Evolutionary conservation across 306 rosid genomes (phyloP), one percentile per base, ranked within the genome.

Genomic region (Lithocarpus polystachyus): DNA sequence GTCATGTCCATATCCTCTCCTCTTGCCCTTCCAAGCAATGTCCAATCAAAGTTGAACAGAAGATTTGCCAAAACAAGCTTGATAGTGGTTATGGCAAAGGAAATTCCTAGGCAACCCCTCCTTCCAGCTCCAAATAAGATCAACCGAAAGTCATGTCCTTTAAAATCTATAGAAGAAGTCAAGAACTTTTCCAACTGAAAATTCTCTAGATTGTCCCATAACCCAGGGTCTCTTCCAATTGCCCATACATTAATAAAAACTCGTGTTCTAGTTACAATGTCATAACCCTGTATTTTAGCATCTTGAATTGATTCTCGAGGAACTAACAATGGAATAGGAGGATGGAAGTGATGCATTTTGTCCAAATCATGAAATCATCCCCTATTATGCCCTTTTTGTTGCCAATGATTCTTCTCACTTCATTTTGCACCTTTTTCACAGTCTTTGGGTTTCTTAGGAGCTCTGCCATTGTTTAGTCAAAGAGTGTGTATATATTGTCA

Each of bases 391-490:
- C 26, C 26, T 24, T 24, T 24, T 24, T 24, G 26, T 24, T 24
- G 26, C 26, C 26, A 24, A 24, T 24, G 26, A 83, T 52, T 6
- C 10, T 53, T 55, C 78, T 72, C 0, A 23, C 68, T 48, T 89
- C 93, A 43, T 57, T 69, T 72, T 82, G 78, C 20, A 83, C 29
- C 29, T 76, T 87, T 48, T 82, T 69, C 91, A 82, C 83, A 1
- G 5, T 75, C 29, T 35, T 13, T 22, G 89, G 91, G 28, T 90
- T 82, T 23, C 35, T 87, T 10, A 86, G 20, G 1, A 89, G 73
- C 74, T 83, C 86, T 5, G 88, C 55, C 89, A 85, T 85, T 71
- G 85, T 54, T 88, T 87, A 85, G 6, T 88, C 92, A 19, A 91
- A 56, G 6, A 76, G 71, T 5, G 82, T 75, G 20, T 40, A 73